A percentile compares a stretch with the other conserved stretches of the same genome.
Conservation (phyloP, 345 rosid species). For the Brassica incana region DNA sequence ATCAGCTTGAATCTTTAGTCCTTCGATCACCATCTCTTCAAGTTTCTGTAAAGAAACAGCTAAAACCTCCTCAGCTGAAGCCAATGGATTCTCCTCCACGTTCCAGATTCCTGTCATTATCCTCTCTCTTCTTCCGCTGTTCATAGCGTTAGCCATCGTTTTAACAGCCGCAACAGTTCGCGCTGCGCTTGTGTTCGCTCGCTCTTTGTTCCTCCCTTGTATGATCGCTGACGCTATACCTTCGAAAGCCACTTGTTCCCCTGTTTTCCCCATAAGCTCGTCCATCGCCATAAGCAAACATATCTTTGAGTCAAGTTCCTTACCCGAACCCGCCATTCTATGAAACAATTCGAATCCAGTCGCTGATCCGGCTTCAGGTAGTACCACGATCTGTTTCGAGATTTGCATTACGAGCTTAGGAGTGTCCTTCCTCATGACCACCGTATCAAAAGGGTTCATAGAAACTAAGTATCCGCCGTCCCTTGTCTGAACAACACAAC, state of each 20-base stretch:
- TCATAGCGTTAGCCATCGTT: constrained; percentile 68
- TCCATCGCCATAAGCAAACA: constrained; percentile 68
- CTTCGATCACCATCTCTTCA: constrained; percentile 78
- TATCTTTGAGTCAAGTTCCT: constrained; percentile 64
- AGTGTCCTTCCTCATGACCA: constrained; percentile 64
- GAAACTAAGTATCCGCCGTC: constrained; percentile 91
- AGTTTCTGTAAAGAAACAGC: constrained; percentile 77
- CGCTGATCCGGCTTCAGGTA: constrained; percentile 21
- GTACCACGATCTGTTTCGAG: constrained; percentile 67
- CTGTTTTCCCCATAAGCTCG: constrained; percentile 86
- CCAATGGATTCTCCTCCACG: constrained; percentile 57
- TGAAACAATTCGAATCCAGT: constrained; percentile 78
- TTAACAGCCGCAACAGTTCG: constrained; percentile 78
- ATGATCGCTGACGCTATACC: constrained; percentile 94
- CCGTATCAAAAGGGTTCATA: constrained; percentile 70
- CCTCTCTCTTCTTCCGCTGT: constrained; percentile 76
- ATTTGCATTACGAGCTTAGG: constrained; percentile 94
- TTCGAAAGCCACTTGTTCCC: constrained; percentile 95
- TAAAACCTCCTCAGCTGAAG: constrained; percentile 64
- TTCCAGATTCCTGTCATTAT: constrained; percentile 85
- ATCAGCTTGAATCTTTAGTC: constrained; percentile 83
- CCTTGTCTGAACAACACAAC: constrained; percentile 85
- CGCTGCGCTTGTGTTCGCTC: constrained; percentile 85
- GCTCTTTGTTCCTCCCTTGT: constrained; percentile 90
- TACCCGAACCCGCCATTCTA: constrained; percentile 62